A percentile compares a stretch with the other conserved stretches of the same genome.
These are phyloP conservation scores for Suillus tomentosus DNA, from an alignment of 768 basidiomycete genomes.

Conservation along the genomic window DNA sequence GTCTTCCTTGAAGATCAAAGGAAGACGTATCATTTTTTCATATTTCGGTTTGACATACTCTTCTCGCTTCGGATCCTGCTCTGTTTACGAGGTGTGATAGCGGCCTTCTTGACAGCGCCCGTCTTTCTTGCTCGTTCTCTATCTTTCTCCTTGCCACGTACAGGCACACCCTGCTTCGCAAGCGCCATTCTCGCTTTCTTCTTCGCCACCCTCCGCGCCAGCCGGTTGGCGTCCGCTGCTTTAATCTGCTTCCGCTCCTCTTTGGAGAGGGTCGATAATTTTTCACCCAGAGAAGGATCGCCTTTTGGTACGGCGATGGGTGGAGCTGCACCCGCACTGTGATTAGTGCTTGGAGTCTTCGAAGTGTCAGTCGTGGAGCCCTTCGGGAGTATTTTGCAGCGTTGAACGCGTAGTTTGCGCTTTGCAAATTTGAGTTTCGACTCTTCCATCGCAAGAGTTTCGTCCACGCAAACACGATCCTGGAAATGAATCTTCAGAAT, in stretches of 20 bases:
- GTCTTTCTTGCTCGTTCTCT: constrained; percentile 45
- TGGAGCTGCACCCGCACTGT: constrained; percentile 9
- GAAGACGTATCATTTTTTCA: constrained; percentile 47
- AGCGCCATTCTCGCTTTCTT: constrained; percentile 73
- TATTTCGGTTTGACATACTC: constrained; percentile 54
- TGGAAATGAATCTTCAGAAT: constrained; percentile 32
- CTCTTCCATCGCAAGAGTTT: constrained; percentile 79
- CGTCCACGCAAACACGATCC: constrained; percentile 93
- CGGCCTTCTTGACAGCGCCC: constrained; percentile 25
- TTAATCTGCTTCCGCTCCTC: constrained; percentile 87
- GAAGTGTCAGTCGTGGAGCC: constrained; percentile 23
- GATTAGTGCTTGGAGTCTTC: constrained; percentile 6
- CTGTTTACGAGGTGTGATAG: constrained; percentile 32
- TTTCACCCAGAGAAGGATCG: constrained; percentile 78
- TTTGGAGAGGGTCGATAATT: constrained; percentile 76
- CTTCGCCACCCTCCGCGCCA: constrained; percentile 86
- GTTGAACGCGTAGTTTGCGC: constrained; percentile 87
- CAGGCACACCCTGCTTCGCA: constrained; percentile 39
- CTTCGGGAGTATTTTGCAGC: constrained; percentile 78
- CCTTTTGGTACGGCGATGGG: constrained; percentile 59
- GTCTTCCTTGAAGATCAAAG: background rate
- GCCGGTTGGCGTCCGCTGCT: constrained; percentile 73
- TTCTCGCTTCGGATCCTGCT: constrained; percentile 56
- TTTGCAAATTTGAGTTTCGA: constrained; percentile 88
- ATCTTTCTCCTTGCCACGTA: constrained; percentile 45